A percentile compares a stretch with the other conserved stretches of the same genome.
These are phyloP conservation scores for Infundibulicybe gibba DNA, from an alignment of 768 basidiomycete species.

Conservation along the genomic window DNA sequence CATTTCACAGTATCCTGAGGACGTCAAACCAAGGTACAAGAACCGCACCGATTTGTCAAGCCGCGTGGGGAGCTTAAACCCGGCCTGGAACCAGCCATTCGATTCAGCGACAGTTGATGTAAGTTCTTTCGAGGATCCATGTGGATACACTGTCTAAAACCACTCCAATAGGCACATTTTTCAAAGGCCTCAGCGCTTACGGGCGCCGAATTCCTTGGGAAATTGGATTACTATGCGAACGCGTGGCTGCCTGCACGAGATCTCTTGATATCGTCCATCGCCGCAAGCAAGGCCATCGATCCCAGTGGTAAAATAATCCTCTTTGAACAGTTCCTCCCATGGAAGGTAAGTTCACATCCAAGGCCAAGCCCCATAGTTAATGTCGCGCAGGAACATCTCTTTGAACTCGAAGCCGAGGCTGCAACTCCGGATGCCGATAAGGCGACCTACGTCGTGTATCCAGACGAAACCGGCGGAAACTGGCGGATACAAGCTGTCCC, in stretches of 20 bases:
- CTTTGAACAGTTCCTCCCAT: conserved; percentile 78
- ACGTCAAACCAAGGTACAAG: conserved; percentile 67
- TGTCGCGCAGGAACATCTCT: conserved; percentile 68
- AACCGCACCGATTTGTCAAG: conserved; percentile 80
- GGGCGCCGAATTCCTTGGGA: conserved; percentile 79
- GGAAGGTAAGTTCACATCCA: conserved; percentile 58
- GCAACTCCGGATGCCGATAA: conserved; percentile 39
- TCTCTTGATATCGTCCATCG: conserved; percentile 58
- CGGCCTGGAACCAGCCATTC: conserved; percentile 85
- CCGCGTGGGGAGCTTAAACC: conserved; percentile 83
- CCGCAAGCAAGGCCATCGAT: conserved; percentile 60
- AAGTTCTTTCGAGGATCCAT: conserved; percentile 20
- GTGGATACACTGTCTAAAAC: too few species aligned
- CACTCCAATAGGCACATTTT: conserved; percentile 57
- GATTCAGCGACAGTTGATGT: conserved; percentile 73
- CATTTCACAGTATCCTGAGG: conserved; percentile 72
- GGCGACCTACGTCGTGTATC: conserved; percentile 86
- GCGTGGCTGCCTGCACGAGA: conserved; percentile 93
- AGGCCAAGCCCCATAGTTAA: not conserved
- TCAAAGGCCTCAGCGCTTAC: conserved; percentile 74
- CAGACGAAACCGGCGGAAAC: conserved; percentile 68
- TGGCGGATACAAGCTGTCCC: conserved; percentile 97
- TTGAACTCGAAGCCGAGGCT: conserved; percentile 72
- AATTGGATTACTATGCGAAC: conserved; percentile 78
- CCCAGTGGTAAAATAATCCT: conserved; percentile 74